phyloP scores from a whole-genome alignment of 2,329 filamentous ascomycete species.

The Thielaviopsis populi region DNA sequence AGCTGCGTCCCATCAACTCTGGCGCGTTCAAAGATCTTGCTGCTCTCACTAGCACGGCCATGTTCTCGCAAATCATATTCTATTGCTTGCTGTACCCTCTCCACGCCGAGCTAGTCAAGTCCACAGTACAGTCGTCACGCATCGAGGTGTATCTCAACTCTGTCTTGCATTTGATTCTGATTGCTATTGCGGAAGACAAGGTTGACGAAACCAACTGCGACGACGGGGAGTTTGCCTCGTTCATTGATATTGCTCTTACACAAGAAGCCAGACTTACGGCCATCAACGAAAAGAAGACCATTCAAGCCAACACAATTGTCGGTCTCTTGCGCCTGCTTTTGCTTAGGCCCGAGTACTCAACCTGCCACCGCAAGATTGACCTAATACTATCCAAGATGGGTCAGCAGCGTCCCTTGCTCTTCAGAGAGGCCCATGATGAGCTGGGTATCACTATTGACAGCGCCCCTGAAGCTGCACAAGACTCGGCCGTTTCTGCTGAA shows the following conservation, averaged over 20 bases:
- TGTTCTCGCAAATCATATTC: conserved; percentile 84
- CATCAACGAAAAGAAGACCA: conserved; percentile 26
- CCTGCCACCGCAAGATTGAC: conserved; percentile 70
- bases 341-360: conserved; percentile 58
- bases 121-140: conserved; percentile 62
- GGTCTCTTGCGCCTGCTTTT: conserved; percentile 47
- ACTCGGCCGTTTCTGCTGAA: conserved; percentile 40
- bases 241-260: conserved; percentile 2
- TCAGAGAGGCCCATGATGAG: conserved; percentile 50
- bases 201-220: conserved; percentile 25
- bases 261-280: not conserved
- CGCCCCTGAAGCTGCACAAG: conserved; percentile 50
- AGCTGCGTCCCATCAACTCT: conserved; percentile 56
- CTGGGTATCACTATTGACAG: conserved; percentile 61
- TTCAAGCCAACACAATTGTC: conserved; percentile 45
- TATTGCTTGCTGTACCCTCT: conserved; percentile 74
- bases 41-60: conserved; percentile 65
- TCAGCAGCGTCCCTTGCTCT: conserved; percentile 61
- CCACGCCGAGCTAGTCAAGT: conserved; percentile 50
- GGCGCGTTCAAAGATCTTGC: conserved; percentile 65
- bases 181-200: conserved; percentile 73
- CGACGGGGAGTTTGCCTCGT: not conserved
- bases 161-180: conserved; percentile 70
- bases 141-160: conserved; percentile 88
- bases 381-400: conserved; percentile 74